Conservation (phyloP, 2,329 filamentous ascomycete species). For the Ustulina deusta region DNA sequence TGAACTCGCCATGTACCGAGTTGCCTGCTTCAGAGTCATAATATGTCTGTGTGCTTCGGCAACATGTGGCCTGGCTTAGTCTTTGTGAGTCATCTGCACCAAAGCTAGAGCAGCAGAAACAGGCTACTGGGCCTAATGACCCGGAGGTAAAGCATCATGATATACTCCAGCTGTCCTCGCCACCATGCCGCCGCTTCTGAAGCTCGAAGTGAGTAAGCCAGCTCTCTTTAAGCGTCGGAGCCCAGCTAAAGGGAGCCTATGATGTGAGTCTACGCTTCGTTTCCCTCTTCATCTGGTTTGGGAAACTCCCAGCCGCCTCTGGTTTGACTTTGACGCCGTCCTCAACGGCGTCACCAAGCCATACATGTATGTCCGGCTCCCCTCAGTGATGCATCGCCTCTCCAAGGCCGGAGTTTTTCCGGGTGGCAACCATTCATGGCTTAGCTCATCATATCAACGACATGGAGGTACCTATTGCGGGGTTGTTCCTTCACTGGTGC, state of each 20-base stretch:
- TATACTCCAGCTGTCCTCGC: constrained; percentile 2
- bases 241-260: background rate
- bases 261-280: constrained; percentile 27
- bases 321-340: constrained; percentile 17
- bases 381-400: constrained; percentile 39
- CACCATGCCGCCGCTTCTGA: constrained; percentile 26
- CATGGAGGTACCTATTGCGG: constrained; percentile 22
- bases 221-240: background rate
- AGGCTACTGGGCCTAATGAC: background rate
- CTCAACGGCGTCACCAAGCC: constrained; percentile 36
- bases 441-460: constrained; percentile 32
- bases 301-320: background rate
- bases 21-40: constrained; percentile 13
- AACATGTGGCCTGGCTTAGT: background rate
- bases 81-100: background rate
- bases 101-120: background rate
- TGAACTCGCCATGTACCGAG: constrained; percentile 18
- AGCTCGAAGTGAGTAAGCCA: constrained; percentile 13
- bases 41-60: background rate
- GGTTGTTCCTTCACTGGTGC: constrained; percentile 2
- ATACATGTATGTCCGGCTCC: constrained; percentile 39
- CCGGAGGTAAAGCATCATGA: constrained; percentile 9
- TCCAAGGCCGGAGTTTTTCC: constrained; percentile 44
- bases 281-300: background rate
- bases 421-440: constrained; percentile 34